Evolutionary conservation across 2,329 filamentous ascomycete species (phyloP).

Genomic region (Colletotrichum simmondsii): DNA sequence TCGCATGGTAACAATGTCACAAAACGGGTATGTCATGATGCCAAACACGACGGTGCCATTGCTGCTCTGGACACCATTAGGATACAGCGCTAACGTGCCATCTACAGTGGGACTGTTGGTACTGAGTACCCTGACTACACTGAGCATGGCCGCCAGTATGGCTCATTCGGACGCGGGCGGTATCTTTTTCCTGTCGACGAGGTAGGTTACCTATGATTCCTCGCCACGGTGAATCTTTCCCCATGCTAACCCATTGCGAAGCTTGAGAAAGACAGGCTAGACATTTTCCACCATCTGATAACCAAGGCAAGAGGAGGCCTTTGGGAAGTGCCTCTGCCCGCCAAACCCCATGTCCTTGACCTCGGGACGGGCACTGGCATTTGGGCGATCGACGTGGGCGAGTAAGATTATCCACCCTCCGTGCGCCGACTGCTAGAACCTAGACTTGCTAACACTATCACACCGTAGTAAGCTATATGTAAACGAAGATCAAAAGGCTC

Average conservation of each 20-base stretch:
- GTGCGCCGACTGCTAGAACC: neutral
- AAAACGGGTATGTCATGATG: conserved; percentile 40
- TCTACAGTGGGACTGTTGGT: conserved; percentile 18
- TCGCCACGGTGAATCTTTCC: neutral
- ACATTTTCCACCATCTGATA: conserved; percentile 85
- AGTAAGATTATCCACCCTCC: conserved; percentile 60
- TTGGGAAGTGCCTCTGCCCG: conserved; percentile 34
- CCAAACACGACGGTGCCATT: neutral
- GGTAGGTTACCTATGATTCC: conserved; percentile 54
- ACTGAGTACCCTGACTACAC: conserved; percentile 48
- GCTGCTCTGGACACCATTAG: neutral
- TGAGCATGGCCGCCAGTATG: conserved; percentile 78
- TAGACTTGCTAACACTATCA: conserved; percentile 49
- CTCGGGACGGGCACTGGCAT: conserved; percentile 90
- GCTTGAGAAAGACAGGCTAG: conserved; percentile 80
- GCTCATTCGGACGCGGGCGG: conserved; percentile 73
- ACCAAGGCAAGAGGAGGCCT: conserved; percentile 67
- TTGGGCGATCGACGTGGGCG: conserved; percentile 89
- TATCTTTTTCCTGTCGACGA: conserved; percentile 85
- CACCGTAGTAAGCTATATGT: conserved; percentile 21
- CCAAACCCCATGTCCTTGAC: conserved; percentile 62
- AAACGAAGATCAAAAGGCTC: conserved; percentile 33
- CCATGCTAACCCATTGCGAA: conserved; percentile 43
- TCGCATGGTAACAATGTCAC: conserved; percentile 44
- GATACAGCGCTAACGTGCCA: neutral